Evolutionary conservation across 2,329 filamentous ascomycete genomes (phyloP), one percentile per base, ranked within the genome.

Genomic region (Aureobasidium sp.): DNA sequence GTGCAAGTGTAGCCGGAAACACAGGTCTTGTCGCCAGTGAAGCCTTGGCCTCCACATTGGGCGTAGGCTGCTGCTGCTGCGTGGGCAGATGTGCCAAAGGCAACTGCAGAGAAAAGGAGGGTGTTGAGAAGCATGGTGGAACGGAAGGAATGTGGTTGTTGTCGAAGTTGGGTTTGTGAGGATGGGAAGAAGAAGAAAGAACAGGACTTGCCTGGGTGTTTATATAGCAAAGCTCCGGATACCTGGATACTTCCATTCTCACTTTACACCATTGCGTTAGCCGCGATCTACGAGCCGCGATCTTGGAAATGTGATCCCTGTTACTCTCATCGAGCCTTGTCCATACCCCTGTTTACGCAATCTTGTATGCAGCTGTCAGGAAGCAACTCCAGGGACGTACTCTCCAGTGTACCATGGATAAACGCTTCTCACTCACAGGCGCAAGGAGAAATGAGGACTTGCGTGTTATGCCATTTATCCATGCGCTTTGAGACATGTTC

Each of bases 11-110:
- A 70, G 51, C 69, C 66, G 33, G 66, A 64, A 38, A 69, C 69
- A 60, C 71, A 74, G 36, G 64, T 69, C 18, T 67, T 74, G 31
- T 62, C 60, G n/a, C 70, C 70, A 11, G 65, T 66, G 59, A 64
- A 73, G 45, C 69, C 67, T 25, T 63, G 56, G 20, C 72, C 71
- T 15, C 71, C 69, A 45, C 70, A 72, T 61, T 73, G 70, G 3
- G 67, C 67, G 54, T 71, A 72, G 42, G 58, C 61, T 23, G 53
- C 36, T 27, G 40, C 33, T 4, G 64, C 63, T 18, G 29, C 64
- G n/a, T 53, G 25, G 20, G 60, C 60, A 20, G 60, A 63, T 4
- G 60, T 42, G 36, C 33, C 38, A n/a, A 53, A 54, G 38, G 48
- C 48, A 10, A 47, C 36, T 5, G 42, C 36, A 3, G 47, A 18